Conservation (phyloP, 345 rosid genomes). For the Salix dunnii region DNA sequence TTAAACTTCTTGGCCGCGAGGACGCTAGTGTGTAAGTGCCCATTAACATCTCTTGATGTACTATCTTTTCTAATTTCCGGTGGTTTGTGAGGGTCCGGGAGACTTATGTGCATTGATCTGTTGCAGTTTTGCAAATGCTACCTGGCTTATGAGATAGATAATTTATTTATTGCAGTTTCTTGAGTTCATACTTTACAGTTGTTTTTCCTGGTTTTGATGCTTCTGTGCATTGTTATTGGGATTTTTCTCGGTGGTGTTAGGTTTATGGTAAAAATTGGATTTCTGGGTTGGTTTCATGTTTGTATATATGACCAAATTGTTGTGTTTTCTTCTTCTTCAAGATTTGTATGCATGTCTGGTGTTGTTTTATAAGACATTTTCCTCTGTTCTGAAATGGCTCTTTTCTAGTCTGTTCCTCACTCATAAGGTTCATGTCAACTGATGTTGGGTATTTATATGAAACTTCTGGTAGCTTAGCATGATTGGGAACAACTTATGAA, state of each 20-base stretch:
- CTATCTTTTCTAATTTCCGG: neutral
- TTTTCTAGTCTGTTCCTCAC: neutral
- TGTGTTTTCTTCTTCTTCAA: neutral
- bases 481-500: neutral
- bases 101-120: neutral
- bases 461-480: neutral
- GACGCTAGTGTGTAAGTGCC: constrained; percentile 91
- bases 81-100: neutral
- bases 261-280: neutral
- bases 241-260: neutral
- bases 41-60: neutral
- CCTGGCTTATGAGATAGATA: neutral
- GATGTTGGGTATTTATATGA: neutral
- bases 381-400: neutral
- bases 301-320: neutral
- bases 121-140: neutral
- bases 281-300: neutral
- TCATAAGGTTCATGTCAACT: neutral
- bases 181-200: neutral
- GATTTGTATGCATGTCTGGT: neutral
- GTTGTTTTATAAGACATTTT: neutral
- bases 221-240: neutral
- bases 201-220: neutral
- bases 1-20: constrained; percentile 92
- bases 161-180: neutral